Base-by-base conservation (phyloP, 1,284 basidiomycete genomes). In the Naganishia cerealis region DNA sequence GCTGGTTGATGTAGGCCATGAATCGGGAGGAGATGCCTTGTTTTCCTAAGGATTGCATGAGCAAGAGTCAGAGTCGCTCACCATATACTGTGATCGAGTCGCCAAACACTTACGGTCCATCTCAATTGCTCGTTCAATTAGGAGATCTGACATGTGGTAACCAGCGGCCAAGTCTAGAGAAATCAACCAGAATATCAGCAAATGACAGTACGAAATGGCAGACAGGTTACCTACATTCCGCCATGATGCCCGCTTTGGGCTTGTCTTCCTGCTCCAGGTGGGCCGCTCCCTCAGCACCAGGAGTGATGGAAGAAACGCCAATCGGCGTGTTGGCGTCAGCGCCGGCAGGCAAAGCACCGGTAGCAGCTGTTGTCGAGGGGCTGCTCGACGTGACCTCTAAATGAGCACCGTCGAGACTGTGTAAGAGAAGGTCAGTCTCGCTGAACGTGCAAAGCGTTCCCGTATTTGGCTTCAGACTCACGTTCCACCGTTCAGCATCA, bases 1-100 rank as follows among this genome's bases (percentile, higher is more conserved):
- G 75, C 36, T 81, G 79, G 48, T 87, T 83, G 78, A 95, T 84
- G 80, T 91, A 96, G 42, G 82, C 79, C 54, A 94, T 81, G 86
- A 96, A 96, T 56, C 86, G 86, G 68, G 84, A 82, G 10, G 92
- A 94, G 74, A 96, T 96, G 42, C 94, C 94, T 74, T 90, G 87
- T 78, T 91, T 87, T 67, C 85, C 89, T 91, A 71, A 12, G 21
- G 24, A 50, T 46, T n/a, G 26, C 5, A 12, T 1, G 8, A 40
- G 18, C 16, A 9, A 29, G 48, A 46, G 54, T 43, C 38, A 46
- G 65, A 39, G 29, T 38, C 63, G n/a, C n/a, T 50, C 21, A 7
- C 46, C 9, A 21, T 7, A 3, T 24, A 24, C 13, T 33, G 29
- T 33, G 2, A 33, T 33, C 6, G 29, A 18, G 18, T 16, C 16